These are phyloP conservation scores for Eucalyptus cladocalyx DNA, from an alignment of 345 rosid genomes.

Conservation along the genomic window DNA sequence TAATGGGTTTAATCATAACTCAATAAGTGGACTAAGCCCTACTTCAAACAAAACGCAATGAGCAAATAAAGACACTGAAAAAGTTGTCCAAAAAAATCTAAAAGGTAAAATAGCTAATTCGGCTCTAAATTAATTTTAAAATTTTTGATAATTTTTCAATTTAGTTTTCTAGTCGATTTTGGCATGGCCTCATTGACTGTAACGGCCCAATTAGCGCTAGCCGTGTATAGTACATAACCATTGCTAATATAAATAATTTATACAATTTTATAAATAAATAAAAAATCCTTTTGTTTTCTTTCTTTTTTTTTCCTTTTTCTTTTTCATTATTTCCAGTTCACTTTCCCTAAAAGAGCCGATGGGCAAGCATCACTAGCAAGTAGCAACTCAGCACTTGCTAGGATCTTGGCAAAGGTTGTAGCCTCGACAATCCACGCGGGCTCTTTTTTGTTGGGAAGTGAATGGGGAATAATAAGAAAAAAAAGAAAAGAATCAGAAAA, in stretches of 20 bases:
- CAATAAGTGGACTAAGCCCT: background rate
- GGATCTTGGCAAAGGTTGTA: background rate
- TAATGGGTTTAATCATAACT: background rate
- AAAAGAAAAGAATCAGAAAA: accelerated
- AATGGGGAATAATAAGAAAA: background rate
- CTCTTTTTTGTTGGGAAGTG: background rate
- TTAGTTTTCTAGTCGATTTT: accelerated
- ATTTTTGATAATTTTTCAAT: background rate
- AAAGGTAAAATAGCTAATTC: no score
- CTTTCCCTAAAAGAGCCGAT: background rate
- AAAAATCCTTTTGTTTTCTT: no score
- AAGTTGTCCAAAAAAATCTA: no score
- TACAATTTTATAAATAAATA: no score
- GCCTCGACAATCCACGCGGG: background rate
- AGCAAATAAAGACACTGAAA: background rate
- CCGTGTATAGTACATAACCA: accelerated
- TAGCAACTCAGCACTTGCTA: background rate
- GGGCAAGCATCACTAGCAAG: background rate
- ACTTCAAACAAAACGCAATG: background rate
- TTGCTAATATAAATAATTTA: accelerated
- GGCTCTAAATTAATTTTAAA: accelerated
- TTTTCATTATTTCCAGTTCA: background rate
- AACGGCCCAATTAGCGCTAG: no score
- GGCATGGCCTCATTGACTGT: no score
- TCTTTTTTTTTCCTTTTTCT: accelerated